Evolutionary conservation across 2,329 filamentous ascomycete species (phyloP).

Genomic region (Blastomyces gilchristii): DNA sequence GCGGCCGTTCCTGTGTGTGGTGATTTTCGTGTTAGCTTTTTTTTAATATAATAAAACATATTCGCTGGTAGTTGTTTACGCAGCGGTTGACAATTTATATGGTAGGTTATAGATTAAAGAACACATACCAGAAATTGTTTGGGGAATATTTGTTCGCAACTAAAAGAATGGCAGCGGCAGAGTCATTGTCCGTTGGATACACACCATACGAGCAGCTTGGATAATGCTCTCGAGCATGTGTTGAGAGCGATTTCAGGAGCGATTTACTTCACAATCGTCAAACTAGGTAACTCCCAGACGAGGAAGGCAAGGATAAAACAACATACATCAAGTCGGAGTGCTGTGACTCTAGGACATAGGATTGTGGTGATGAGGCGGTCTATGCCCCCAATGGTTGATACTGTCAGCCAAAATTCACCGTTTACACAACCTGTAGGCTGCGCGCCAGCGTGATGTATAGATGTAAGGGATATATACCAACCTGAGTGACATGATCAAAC

Average conservation of each 20-base stretch:
- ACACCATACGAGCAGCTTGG: conserved; percentile 69
- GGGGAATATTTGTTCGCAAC: conserved; percentile 97
- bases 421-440: not conserved
- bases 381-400: conserved; percentile 26
- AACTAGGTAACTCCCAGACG: not conserved
- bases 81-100: not conserved
- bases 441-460: not conserved
- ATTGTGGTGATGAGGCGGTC: conserved; percentile 75
- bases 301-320: not conserved
- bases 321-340: conserved; percentile 72
- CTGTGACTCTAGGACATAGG: conserved; percentile 63
- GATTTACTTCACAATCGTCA: conserved; percentile 54
- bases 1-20: conserved; percentile 65
- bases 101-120: conserved; percentile 4
- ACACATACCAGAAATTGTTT: conserved; percentile 80
- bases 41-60: not conserved
- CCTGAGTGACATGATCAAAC: conserved; percentile 76
- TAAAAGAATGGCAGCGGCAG: conserved; percentile 66
- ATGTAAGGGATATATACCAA: conserved; percentile 24
- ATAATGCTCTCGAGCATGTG: conserved; percentile 82
- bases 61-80: not conserved
- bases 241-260: conserved; percentile 62
- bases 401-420: conserved; percentile 10
- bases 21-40: not conserved
- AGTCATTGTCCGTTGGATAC: conserved; percentile 68